phyloP scores from a whole-genome alignment of 192 early-diverging fungal species.

The Backusella parvicylindrica region DNA sequence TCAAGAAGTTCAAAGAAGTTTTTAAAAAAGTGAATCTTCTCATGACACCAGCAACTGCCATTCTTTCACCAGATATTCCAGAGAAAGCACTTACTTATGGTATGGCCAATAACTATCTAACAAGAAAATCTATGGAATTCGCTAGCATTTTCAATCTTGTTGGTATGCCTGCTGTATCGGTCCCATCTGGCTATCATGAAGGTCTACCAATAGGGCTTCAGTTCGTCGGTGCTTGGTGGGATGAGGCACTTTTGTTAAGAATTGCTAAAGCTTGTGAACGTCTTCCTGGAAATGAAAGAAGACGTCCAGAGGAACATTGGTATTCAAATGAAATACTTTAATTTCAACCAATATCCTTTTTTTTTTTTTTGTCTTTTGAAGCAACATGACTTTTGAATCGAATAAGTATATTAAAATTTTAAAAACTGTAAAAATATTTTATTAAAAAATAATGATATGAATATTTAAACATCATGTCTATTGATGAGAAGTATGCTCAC shows the following conservation, averaged over 20 bases:
- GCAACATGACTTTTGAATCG: too few relatives aligned
- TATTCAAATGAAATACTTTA: background rate
- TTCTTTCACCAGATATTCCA: conserved; percentile 52
- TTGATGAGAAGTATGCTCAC: too few relatives aligned
- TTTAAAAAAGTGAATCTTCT: conserved; percentile 54
- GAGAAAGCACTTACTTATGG: conserved; percentile 41
- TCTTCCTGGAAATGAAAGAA: conserved; percentile 33
- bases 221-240: conserved; percentile 65
- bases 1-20: conserved; percentile 41
- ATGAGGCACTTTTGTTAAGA: conserved; percentile 57
- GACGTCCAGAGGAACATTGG: conserved; percentile 23
- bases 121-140: conserved; percentile 53
- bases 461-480: too few relatives aligned
- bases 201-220: conserved; percentile 65
- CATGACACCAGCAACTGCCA: conserved; percentile 55
- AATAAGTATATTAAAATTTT: too few relatives aligned
- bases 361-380: background rate
- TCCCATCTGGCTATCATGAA: conserved; percentile 55
- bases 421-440: too few relatives aligned
- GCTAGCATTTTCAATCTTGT: conserved; percentile 57
- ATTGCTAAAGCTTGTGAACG: conserved; percentile 54
- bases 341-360: background rate
- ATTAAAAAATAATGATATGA: too few relatives aligned
- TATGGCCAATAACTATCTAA: conserved; percentile 47
- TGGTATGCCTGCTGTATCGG: conserved; percentile 59